A percentile compares a stretch with the other conserved stretches of the same genome.
phyloP scores from a whole-genome alignment of 1,139 yeast genomes.

The Tardiomyces digboiensis region DNA sequence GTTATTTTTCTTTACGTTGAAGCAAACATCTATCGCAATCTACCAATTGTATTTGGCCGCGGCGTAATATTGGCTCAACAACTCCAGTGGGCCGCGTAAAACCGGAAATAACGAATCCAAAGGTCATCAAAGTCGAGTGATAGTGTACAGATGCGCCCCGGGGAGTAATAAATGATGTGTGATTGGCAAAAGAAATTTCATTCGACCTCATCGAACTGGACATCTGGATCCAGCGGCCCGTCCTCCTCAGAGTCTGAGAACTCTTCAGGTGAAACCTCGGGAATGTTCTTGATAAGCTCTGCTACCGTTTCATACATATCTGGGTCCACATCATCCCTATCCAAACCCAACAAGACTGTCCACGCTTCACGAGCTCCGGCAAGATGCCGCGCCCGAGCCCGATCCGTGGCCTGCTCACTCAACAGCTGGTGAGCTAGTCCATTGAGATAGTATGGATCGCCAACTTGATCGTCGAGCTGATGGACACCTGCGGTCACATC shows the following conservation, averaged over 20 bases:
- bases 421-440: conserved; percentile 48
- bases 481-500: conserved; percentile 52
- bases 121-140: too few relatives aligned
- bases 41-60: too few relatives aligned
- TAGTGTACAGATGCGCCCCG: too few relatives aligned
- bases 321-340: conserved; percentile 19
- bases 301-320: conserved; percentile 21
- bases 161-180: too few relatives aligned
- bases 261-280: conserved; percentile 17
- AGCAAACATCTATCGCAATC: too few relatives aligned
- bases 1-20: too few relatives aligned
- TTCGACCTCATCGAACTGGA: neutral
- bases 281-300: conserved; percentile 28
- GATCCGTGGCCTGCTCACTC: conserved; percentile 3
- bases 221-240: conserved; percentile 4
- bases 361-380: conserved; percentile 26
- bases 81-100: too few relatives aligned
- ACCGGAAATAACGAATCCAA: too few relatives aligned
- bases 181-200: neutral
- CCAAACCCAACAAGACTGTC: conserved; percentile 15
- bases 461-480: conserved; percentile 73
- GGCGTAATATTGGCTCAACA: too few relatives aligned
- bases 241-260: conserved; percentile 18
- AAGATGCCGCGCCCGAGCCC: conserved; percentile 19
- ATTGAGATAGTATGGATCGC: conserved; percentile 74